phyloP scores from a whole-genome alignment of 2,329 filamentous ascomycete genomes.

The Fusarium sp. region DNA sequence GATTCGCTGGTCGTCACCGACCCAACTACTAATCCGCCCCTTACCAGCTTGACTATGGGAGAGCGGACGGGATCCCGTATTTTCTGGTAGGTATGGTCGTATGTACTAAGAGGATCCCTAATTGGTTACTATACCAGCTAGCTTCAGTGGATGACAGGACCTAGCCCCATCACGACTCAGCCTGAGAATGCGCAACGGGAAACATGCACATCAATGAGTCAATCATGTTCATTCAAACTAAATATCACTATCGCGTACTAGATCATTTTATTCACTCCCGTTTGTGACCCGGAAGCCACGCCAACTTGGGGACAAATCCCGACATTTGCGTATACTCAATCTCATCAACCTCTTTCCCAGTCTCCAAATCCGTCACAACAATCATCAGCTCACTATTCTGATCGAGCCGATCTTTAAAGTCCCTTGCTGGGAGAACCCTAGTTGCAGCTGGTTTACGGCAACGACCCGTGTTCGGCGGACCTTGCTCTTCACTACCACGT shows the following conservation, averaged over 20 bases:
- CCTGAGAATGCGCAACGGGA: too few species aligned
- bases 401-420: background rate
- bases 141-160: background rate
- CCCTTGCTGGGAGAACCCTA: background rate
- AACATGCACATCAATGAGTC: background rate
- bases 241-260: background rate
- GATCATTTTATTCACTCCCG: background rate
- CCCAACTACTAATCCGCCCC: background rate
- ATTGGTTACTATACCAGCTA: fast-evolving
- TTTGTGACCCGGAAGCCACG: background rate
- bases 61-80: background rate
- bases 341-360: background rate
- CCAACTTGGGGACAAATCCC: background rate
- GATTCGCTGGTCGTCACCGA: background rate
- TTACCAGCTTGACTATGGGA: background rate
- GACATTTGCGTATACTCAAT: background rate
- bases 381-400: background rate
- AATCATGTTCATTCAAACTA: background rate
- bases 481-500: background rate
- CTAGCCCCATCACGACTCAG: background rate
- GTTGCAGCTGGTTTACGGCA: background rate
- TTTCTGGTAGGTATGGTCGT: background rate
- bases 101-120: background rate
- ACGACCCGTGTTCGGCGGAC: background rate
- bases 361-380: background rate